phyloP scores from a whole-genome alignment of 2,329 filamentous ascomycete species.

The Botrytis sinoallii region DNA sequence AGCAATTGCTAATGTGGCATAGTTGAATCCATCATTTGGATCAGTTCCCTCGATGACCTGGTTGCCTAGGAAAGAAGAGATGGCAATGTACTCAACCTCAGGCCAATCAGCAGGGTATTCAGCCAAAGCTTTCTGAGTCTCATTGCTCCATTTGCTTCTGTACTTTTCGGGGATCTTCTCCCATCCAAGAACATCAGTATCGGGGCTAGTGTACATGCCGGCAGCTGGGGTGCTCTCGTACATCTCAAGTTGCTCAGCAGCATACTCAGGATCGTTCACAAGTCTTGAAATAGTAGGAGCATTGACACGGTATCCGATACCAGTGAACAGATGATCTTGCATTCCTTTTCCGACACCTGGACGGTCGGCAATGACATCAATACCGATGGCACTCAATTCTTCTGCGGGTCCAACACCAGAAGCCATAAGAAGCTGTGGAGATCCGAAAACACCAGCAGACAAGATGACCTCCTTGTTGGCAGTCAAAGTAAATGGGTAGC shows the following conservation, averaged over 20 bases:
- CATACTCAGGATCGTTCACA: neutral
- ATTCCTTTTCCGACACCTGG: conserved; percentile 51
- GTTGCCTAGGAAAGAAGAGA: conserved; percentile 14
- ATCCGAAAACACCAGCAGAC: conserved; percentile 47
- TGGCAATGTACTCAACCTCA: conserved; percentile 26
- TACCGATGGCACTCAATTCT: conserved; percentile 44
- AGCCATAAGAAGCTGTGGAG: conserved; percentile 48
- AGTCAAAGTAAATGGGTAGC: conserved; percentile 13
- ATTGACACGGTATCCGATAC: conserved; percentile 19
- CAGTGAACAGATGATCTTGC: conserved; percentile 39
- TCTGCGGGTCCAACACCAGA: conserved; percentile 45
- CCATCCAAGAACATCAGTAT: conserved; percentile 24
- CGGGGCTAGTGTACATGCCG: conserved; percentile 17
- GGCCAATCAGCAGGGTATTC: conserved; percentile 28
- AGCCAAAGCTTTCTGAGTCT: neutral
- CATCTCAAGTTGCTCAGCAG: neutral
- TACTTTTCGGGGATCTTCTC: conserved; percentile 24
- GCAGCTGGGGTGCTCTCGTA: conserved; percentile 5
- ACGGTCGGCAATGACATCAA: conserved; percentile 45
- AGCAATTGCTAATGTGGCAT: conserved; percentile 26
- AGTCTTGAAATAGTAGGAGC: conserved; percentile 13
- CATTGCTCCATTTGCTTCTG: conserved; percentile 10
- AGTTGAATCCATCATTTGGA: conserved; percentile 17
- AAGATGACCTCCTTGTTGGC: conserved; percentile 39
- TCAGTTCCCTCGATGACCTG: conserved; percentile 11